These are phyloP conservation scores for Dendrobium officinale DNA, from an alignment of 106 monocot genomes.

Conservation along the genomic window DNA sequence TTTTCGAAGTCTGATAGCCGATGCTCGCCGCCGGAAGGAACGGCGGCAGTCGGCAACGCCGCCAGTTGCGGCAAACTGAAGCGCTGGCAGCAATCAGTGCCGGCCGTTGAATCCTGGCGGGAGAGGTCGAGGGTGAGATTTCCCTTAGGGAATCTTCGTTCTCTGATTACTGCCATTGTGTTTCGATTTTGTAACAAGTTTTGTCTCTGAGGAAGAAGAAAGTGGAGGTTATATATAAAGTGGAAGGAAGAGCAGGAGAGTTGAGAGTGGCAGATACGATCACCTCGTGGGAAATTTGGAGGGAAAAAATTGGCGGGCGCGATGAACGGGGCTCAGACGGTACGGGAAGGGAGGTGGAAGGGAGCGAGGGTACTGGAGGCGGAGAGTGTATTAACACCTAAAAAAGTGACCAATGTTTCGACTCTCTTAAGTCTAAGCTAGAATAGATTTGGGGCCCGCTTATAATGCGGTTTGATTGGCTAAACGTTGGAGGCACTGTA, in stretches of 20 bases:
- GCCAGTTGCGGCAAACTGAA: neutral
- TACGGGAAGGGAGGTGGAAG: slow-evolving; percentile 8
- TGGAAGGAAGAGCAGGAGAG: neutral
- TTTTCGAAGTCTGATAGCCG: slow-evolving; percentile 63
- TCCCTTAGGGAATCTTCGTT: slow-evolving; percentile 13
- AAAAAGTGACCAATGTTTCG: neutral
- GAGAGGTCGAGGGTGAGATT: slow-evolving; percentile 37
- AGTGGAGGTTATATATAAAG: neutral
- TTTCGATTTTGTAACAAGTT: neutral
- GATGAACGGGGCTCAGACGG: neutral
- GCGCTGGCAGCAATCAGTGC: slow-evolving; percentile 7
- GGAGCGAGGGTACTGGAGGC: neutral
- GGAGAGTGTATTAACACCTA: neutral
- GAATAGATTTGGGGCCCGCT: too few species aligned
- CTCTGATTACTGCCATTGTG: slow-evolving; percentile 36
- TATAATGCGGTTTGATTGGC: too few species aligned
- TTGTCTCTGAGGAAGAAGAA: neutral
- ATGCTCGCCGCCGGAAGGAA: slow-evolving; percentile 17
- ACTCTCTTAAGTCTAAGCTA: neutral
- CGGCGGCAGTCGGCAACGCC: neutral
- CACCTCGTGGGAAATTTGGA: neutral
- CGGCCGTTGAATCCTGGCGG: neutral
- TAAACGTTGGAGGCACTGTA: too few species aligned
- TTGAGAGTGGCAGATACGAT: neutral
- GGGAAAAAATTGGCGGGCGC: neutral